Evolutionary conservation across 2,329 filamentous ascomycete species (phyloP), one percentile per base, ranked within the genome.

Genomic region (Venturia carpophila): DNA sequence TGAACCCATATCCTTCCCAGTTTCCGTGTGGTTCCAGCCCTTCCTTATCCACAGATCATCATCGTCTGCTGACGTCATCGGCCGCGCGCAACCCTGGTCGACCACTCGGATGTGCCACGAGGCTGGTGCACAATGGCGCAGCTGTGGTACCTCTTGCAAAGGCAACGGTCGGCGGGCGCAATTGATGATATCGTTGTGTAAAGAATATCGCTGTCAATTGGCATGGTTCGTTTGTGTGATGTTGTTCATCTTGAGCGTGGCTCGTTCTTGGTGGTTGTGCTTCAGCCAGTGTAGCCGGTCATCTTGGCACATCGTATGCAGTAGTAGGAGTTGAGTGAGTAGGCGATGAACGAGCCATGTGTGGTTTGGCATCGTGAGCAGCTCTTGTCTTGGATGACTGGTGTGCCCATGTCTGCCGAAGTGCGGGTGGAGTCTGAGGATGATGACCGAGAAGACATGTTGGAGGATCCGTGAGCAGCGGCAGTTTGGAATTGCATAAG

Each of bases 301-400:
- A 77, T 74, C 64, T 67, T 71, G 63, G 75, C 75, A 66, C 75
- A 77, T 68, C 76, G 75, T 60, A 64, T 70, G 69, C 75, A 77
- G 69, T 77, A 77, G 70, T 75, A 76, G 41, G 73, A 70, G 67
- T 76, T 77, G 64, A 73, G 73, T 64, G 74, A 74, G 65, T 73
- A 77, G 75, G 67, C 70, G 68, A 55, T 66, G 64, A 64, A 62
- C 3, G 60, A 63, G 19, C 69, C 67, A 42, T 69, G 19, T 13
- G 45, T 66, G 55, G 64, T 63, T 63, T 68, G 68, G 67, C 68
- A 69, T 63, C 68, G 68, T 9, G 64, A 66, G 66, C 68, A 69
- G 39, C 67, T 67, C 61, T 65, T 61, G 42, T 65, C 55, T 24
- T 64, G 62, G 58, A 66, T 65, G 21, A 39, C 30, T 13, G 65